Evolutionary conservation across 1,284 basidiomycete species (phyloP).

Genomic region (Clitocybe nebularis): DNA sequence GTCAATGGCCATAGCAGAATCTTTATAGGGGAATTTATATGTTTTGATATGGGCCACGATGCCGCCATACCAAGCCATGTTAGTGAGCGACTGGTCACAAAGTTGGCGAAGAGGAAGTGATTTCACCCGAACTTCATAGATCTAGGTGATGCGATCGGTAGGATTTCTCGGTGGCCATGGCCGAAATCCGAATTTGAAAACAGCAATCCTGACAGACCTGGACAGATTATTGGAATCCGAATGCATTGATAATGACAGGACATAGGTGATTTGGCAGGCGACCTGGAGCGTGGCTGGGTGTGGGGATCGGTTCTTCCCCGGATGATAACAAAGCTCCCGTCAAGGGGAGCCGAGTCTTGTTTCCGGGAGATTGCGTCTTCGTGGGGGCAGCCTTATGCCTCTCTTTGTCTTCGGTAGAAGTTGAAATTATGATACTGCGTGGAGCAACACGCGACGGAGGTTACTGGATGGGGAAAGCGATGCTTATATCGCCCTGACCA

Average conservation of each 20-base stretch:
- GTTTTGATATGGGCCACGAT: background rate
- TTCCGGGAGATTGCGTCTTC: no score
- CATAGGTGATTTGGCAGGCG: no score
- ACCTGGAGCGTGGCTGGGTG: no score
- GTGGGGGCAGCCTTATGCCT: no score
- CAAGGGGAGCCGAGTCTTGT: no score
- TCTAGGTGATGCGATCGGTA: slow-evolving; percentile 4
- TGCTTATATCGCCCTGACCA: slow-evolving; percentile 1
- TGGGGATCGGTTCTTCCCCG: no score
- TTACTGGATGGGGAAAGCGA: background rate
- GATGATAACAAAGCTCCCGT: background rate
- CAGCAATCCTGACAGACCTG: background rate
- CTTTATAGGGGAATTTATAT: slow-evolving; percentile 4
- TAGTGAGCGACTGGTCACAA: background rate
- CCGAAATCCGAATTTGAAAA: slow-evolving; percentile 1
- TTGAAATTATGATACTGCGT: background rate
- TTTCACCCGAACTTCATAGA: slow-evolving; percentile 2
- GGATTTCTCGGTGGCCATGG: background rate
- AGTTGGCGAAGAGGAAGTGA: background rate
- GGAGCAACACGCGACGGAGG: background rate
- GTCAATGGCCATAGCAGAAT: background rate
- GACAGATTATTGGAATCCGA: background rate
- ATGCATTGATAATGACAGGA: no score
- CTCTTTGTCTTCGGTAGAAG: background rate
- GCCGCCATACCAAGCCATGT: background rate